Base-by-base conservation (phyloP, 345 rosid genomes). In the Populus tremula region DNA sequence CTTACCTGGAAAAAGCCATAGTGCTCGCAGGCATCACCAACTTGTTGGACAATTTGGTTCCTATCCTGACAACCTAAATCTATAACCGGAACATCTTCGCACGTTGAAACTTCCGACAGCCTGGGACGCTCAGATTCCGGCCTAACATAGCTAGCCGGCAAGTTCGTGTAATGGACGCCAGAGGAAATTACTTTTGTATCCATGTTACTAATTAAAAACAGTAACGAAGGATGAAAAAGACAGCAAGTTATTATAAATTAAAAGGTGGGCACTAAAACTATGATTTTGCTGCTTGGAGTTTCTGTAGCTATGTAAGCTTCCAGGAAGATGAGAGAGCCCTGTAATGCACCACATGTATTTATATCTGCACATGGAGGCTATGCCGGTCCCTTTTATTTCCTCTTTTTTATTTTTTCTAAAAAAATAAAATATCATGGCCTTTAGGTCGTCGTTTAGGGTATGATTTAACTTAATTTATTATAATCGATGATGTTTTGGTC, bases 1-100 rank as follows among this genome's bases (percentile, higher is more conserved):
- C 64, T 56, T 27, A 75, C 97, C 94, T 94, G 92, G 77, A 94
- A 94, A 71, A 92, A 92, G 0, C 98, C 97, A 5, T 79, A 87
- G 13, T 76, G 10, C 61, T 38, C 23, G 78, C 98, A 94, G 75
- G 96, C 98, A 47, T 83, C 82, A 7, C 70, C 84, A 56, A 89
- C 67, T 79, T 87, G 86, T 10, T 50, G 86, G 29, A 88, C 79
- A 43, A 89, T 68, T 23, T 23, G 82, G 79, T 85, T 67, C 68
- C 88, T 75, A 72, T 92, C 89, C 2, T 77, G 66, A 77, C 81
- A 81, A 61, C 89, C 85, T 43, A 94, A 78, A 80, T 94, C 96
- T 76, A 94, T 80, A 69, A 90, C 74, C 13, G 97, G 96, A 70
- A 94, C 87, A 77, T 91, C 75, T 35, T 87, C 79, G 35, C 89